Percentiles rank a stretch among this genome's conserved stretches.
phyloP scores from a whole-genome alignment of 2,329 filamentous ascomycete genomes.

The Aureobasidium uvarum region DNA sequence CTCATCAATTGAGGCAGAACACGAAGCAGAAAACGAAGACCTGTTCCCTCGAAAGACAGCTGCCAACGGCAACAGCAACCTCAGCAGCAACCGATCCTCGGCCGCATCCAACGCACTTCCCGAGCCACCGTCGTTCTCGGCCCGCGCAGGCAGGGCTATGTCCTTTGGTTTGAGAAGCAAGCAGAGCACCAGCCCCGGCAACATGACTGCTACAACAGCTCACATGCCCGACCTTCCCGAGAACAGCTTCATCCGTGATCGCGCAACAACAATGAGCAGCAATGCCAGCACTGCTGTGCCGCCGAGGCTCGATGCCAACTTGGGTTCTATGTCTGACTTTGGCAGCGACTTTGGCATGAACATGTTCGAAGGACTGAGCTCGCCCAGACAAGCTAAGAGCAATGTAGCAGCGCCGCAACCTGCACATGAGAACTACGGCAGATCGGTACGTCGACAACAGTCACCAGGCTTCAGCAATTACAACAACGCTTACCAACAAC shows the following conservation, averaged over 20 bases:
- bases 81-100: constrained; percentile 36
- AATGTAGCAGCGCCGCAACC: constrained; percentile 31
- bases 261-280: constrained; percentile 43
- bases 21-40: constrained; percentile 39
- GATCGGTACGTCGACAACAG: constrained; percentile 30
- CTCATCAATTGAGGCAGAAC: constrained; percentile 52
- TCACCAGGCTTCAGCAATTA: constrained; percentile 19
- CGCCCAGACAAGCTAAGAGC: constrained; percentile 30
- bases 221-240: constrained; percentile 24
- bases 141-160: constrained; percentile 52
- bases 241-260: constrained; percentile 40
- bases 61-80: constrained; percentile 44
- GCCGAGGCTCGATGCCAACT: constrained; percentile 33
- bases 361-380: constrained; percentile 38
- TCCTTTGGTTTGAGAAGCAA: constrained; percentile 49
- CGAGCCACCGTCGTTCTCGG: constrained; percentile 35
- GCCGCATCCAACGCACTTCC: constrained; percentile 22
- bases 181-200: constrained; percentile 31
- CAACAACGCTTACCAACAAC: constrained; percentile 11
- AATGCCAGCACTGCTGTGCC: constrained; percentile 44
- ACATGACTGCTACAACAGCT: constrained; percentile 11
- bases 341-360: constrained; percentile 38
- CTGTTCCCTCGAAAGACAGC: constrained; percentile 40
- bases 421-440: constrained; percentile 26
- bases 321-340: constrained; percentile 36